A percentile compares a stretch with the other conserved stretches of the same genome.
phyloP scores from a whole-genome alignment of 176 grass and related monocot genomes.

The Lolium multiflorum region DNA sequence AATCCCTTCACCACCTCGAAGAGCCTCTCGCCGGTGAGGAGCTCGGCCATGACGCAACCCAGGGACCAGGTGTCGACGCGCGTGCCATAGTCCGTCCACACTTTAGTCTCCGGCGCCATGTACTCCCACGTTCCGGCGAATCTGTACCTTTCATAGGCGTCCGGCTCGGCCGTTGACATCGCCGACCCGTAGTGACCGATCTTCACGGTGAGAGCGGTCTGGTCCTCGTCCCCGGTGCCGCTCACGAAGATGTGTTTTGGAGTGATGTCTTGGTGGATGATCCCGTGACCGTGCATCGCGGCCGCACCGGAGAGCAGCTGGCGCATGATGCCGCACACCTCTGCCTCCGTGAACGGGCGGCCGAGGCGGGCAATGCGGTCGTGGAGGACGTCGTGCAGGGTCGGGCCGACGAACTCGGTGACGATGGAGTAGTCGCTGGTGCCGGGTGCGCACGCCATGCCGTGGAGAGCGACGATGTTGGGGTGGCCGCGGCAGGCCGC shows the following conservation, averaged over 20 bases:
- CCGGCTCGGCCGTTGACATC: background rate
- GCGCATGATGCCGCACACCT: conserved; percentile 18
- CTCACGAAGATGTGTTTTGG: conserved; percentile 76
- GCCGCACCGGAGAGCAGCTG: conserved; percentile 10
- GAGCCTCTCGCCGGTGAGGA: background rate
- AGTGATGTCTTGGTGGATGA: conserved; percentile 98
- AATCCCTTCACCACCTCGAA: too few species aligned
- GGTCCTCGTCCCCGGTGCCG: background rate
- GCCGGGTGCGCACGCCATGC: background rate
- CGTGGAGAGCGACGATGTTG: background rate
- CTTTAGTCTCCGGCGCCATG: background rate
- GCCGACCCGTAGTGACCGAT: conserved; percentile 20
- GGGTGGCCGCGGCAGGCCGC: conserved; percentile 16
- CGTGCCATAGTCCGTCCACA: background rate
- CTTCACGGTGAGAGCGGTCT: background rate
- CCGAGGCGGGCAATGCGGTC: background rate
- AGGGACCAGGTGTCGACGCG: conserved; percentile 5
- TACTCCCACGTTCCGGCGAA: conserved; percentile 4
- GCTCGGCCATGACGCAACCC: conserved; percentile 13
- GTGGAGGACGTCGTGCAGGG: background rate
- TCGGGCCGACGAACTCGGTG: conserved; percentile 4
- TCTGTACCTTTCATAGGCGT: background rate
- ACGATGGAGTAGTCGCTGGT: conserved; percentile 7
- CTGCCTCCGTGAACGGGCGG: background rate
- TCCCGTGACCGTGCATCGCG: background rate